These are phyloP conservation scores for Wickerhamomyces ciferrii DNA, from an alignment of 805 yeast genomes.

Conservation along the genomic window DNA sequence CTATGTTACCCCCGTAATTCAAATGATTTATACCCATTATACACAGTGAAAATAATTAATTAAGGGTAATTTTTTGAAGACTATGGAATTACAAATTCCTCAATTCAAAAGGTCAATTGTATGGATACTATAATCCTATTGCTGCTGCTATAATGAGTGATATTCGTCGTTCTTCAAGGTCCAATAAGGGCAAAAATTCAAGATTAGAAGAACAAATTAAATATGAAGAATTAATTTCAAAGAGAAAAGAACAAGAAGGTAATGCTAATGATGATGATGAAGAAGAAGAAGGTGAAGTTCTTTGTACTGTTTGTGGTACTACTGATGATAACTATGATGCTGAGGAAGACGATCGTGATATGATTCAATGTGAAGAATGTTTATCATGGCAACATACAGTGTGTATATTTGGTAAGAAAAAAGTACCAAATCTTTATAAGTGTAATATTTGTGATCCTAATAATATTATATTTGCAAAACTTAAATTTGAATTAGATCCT, in stretches of 20 bases:
- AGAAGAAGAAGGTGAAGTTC: slow-evolving; percentile 32
- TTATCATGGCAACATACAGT: slow-evolving; percentile 67
- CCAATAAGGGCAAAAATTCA: slow-evolving; percentile 35
- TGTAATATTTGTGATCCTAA: slow-evolving; percentile 52
- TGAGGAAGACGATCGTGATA: slow-evolving; percentile 48
- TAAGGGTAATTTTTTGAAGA: too few relatives aligned
- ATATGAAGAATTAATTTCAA: slow-evolving; percentile 22
- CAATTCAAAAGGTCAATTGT: too few relatives aligned
- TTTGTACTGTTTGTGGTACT: slow-evolving; percentile 60
- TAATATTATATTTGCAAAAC: slow-evolving; percentile 23
- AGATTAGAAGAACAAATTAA: slow-evolving; percentile 21
- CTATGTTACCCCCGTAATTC: too few relatives aligned
- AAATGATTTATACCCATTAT: too few relatives aligned
- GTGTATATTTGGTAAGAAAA: slow-evolving; percentile 46
- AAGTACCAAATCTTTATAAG: slow-evolving; percentile 41
- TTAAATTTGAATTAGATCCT: slow-evolving; percentile 26
- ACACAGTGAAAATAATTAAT: too few relatives aligned
- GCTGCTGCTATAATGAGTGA: slow-evolving; percentile 6
- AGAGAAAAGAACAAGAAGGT: slow-evolving; percentile 6
- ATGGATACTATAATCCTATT: too few relatives aligned
- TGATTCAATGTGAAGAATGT: slow-evolving; percentile 66
- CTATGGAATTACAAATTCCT: too few relatives aligned
- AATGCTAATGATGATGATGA: slow-evolving; percentile 15
- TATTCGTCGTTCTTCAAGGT: slow-evolving; percentile 36
- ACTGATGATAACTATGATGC: slow-evolving; percentile 53